A percentile compares a stretch with the other conserved stretches of the same genome.
Conservation (phyloP, 768 basidiomycete genomes). For the Suillus americanus region DNA sequence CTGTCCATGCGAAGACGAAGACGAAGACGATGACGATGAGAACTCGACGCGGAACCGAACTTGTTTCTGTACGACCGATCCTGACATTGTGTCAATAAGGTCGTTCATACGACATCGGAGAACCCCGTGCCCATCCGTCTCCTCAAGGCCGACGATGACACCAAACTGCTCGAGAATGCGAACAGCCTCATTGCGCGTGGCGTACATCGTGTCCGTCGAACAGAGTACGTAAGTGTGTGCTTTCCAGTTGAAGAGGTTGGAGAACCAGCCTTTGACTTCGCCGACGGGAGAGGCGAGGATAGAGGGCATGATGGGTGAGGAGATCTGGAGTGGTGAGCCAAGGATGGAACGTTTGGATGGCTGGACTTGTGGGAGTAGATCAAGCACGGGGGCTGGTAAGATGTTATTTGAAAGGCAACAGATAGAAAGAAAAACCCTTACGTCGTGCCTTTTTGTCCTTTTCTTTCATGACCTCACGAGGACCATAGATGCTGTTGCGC, state of each 20-base stretch:
- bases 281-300: constrained; percentile 72
- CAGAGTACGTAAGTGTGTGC: constrained; percentile 54
- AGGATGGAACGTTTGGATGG: constrained; percentile 49
- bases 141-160: constrained; percentile 60
- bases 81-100: constrained; percentile 37
- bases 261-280: constrained; percentile 92
- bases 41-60: constrained; percentile 88
- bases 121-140: constrained; percentile 38
- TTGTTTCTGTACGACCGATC: constrained; percentile 59
- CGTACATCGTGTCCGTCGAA: constrained; percentile 52
- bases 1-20: constrained; percentile 19
- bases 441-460: constrained; percentile 57
- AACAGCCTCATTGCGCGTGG: constrained; percentile 64
- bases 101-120: constrained; percentile 58
- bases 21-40: constrained; percentile 12
- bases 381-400: constrained; percentile 52
- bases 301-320: constrained; percentile 34
- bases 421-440: constrained; percentile 35
- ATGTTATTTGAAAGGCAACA: constrained; percentile 2
- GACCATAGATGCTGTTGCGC: constrained; percentile 45
- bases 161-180: constrained; percentile 67
- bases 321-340: constrained; percentile 48
- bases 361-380: constrained; percentile 41
- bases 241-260: constrained; percentile 93
- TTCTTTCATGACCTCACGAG: constrained; percentile 40